A percentile compares a stretch with the other conserved stretches of the same genome.
Evolutionary conservation across 129 eudicot species (phyloP).

Genomic region (Dittrichia graveolens): DNA sequence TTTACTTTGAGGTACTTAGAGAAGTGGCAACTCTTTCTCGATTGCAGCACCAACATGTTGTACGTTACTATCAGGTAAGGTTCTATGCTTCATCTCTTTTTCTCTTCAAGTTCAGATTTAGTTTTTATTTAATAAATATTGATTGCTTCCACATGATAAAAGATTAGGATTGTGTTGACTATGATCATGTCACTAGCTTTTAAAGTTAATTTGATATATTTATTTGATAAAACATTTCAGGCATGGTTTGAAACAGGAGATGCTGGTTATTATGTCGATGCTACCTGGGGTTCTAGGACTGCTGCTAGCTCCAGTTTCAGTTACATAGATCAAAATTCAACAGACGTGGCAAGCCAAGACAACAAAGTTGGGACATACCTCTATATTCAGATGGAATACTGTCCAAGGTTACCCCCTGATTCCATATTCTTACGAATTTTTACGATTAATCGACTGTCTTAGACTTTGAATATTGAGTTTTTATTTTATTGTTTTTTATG

Average conservation of each 20-base stretch:
- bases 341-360: slow-evolving; percentile 53
- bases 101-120: background rate
- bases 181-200: slow-evolving; percentile 7
- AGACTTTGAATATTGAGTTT: background rate
- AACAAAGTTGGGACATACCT: slow-evolving; percentile 73
- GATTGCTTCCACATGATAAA: no score
- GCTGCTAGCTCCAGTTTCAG: slow-evolving; percentile 69
- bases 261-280: slow-evolving; percentile 47
- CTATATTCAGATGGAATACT: slow-evolving; percentile 98
- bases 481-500: background rate
- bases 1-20: slow-evolving; percentile 49
- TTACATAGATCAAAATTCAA: slow-evolving; percentile 48
- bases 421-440: background rate
- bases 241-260: slow-evolving; percentile 99
- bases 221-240: slow-evolving; percentile 45
- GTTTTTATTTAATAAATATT: background rate
- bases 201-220: slow-evolving; percentile 26
- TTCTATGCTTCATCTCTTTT: slow-evolving; percentile 1
- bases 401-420: slow-evolving; percentile 69
- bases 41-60: slow-evolving; percentile 96
- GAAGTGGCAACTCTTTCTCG: slow-evolving; percentile 99
- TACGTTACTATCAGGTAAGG: slow-evolving; percentile 89
- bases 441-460: background rate
- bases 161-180: background rate
- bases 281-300: slow-evolving; percentile 60